Evolutionary conservation across 495 filamentous ascomycete species (phyloP).

Genomic region (Annulohypoxylon nitens): DNA sequence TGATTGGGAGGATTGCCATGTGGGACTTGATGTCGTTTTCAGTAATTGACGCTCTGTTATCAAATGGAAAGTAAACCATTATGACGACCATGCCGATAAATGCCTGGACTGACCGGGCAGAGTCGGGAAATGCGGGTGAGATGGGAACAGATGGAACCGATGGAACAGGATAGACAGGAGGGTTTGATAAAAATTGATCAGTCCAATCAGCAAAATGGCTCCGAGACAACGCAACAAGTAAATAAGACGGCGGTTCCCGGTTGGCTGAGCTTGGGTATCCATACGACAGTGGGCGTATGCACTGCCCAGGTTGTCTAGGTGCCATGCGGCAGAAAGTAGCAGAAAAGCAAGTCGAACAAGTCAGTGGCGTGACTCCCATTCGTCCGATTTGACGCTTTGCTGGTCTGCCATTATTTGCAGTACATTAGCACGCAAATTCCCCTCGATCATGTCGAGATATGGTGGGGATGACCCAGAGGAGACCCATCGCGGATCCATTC

Average conservation of each 20-base stretch:
- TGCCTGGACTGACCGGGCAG: slow-evolving; percentile 27
- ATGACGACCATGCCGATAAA: background rate
- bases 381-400: slow-evolving; percentile 41
- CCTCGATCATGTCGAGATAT: slow-evolving; percentile 14
- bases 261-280: slow-evolving; percentile 44
- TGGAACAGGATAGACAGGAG: background rate
- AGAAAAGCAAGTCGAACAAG: slow-evolving; percentile 6
- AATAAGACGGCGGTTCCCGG: slow-evolving; percentile 39
- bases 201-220: slow-evolving; percentile 33
- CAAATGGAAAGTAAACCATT: slow-evolving; percentile 26
- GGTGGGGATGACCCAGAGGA: background rate
- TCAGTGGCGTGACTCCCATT: slow-evolving; percentile 45
- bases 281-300: slow-evolving; percentile 36
- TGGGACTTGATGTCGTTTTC: slow-evolving; percentile 25
- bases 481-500: background rate
- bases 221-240: slow-evolving; percentile 35
- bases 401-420: slow-evolving; percentile 32
- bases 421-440: slow-evolving; percentile 4
- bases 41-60: slow-evolving; percentile 20
- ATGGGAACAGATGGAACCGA: slow-evolving; percentile 11
- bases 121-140: slow-evolving; percentile 36
- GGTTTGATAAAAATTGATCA: slow-evolving; percentile 4
- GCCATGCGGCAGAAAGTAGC: slow-evolving; percentile 10
- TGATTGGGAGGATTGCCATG: slow-evolving; percentile 27
- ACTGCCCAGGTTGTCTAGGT: background rate